Evolutionary conservation across 2,329 filamentous ascomycete genomes (phyloP), one percentile per base, ranked within the genome.

Genomic region (Chrysoporthe cubensis): DNA sequence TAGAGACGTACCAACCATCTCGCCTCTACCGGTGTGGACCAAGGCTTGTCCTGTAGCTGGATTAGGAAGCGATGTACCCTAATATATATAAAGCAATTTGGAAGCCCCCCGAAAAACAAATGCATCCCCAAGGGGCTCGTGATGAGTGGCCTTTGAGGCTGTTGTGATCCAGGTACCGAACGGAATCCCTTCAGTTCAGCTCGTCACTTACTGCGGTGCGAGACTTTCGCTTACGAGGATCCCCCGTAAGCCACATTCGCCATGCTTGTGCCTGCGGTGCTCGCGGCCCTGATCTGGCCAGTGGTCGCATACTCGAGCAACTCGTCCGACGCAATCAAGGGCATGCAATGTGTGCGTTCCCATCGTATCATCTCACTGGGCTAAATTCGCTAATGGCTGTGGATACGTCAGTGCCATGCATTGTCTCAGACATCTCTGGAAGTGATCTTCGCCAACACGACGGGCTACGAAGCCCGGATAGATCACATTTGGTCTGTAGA

Each of bases 401-500:
- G 34, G 34, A 42, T 11, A 59, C 18, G 21, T n/a, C 34, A 59
- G 56, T 59, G 56, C 56, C 13, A 59, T 18, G 46, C 16, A 50
- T 50, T 40, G 56, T 59, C 56, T n/a, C 56, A 59, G 46, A 40
- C 34, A 42, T 59, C 34, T 37, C 18, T 59, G 56, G 9, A 59
- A 42, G 34, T 59, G 56, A 40, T 37, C 34, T 40, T 59, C 34
- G 34, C 26, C 40, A 59, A 40, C 34, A 40, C 34, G 18, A 59
- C 56, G 16, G n/a, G 56, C 34, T 59, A 59, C 34, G 26, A 42
- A 5, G 34, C 16, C 2, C 26, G 56, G 9, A 40, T 34, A n/a
- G 56, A 42, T 40, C 34, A 59, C 40, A 59, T 59, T 5, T 59
- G 56, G 56, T 59, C 56, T 59, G 56, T 42, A 11, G 56, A 59